Percentiles rank a stretch among this genome's conserved stretches.
Conservation (phyloP, 2,329 filamentous ascomycete genomes). For the Neocucurbitaria cava region DNA sequence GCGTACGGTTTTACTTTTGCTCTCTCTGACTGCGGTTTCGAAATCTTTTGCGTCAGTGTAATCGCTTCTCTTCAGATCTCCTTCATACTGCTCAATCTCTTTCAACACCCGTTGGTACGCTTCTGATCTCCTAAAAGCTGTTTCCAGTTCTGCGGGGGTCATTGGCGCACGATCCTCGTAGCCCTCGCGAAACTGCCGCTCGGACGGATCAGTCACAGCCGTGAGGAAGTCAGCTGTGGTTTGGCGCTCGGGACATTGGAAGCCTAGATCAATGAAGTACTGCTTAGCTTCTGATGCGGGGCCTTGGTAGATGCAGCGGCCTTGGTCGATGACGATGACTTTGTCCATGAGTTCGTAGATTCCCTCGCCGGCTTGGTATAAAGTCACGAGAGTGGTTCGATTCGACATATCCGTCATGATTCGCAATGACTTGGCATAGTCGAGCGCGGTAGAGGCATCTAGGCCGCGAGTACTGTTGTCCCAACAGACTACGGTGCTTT, state of each 20-base stretch:
- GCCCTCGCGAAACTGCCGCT: conserved; percentile 68
- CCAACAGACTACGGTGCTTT: conserved; percentile 73
- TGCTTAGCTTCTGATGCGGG: conserved; percentile 65
- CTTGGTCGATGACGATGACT: conserved; percentile 77
- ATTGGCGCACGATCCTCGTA: conserved; percentile 70
- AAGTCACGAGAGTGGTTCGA: conserved; percentile 72
- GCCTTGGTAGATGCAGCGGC: conserved; percentile 72
- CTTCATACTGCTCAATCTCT: conserved; percentile 69
- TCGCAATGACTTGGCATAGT: conserved; percentile 78
- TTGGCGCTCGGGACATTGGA: conserved; percentile 64
- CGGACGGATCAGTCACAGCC: conserved; percentile 74
- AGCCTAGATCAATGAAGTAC: conserved; percentile 73
- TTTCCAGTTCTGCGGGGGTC: conserved; percentile 71
- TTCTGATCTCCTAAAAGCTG: conserved; percentile 69
- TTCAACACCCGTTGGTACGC: conserved; percentile 66
- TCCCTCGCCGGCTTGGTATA: conserved; percentile 74
- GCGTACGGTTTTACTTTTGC: conserved; percentile 69
- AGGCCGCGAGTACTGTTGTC: conserved; percentile 83
- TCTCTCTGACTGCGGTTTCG: conserved; percentile 68
- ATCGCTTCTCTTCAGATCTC: conserved; percentile 62
- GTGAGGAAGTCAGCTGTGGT: conserved; percentile 83
- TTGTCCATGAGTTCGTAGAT: conserved; percentile 81
- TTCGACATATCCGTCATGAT: conserved; percentile 81
- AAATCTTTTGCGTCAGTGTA: conserved; percentile 70
- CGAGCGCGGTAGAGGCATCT: conserved; percentile 78